Conservation (phyloP, 2,329 filamentous ascomycete genomes). For the Botrytis porri region DNA sequence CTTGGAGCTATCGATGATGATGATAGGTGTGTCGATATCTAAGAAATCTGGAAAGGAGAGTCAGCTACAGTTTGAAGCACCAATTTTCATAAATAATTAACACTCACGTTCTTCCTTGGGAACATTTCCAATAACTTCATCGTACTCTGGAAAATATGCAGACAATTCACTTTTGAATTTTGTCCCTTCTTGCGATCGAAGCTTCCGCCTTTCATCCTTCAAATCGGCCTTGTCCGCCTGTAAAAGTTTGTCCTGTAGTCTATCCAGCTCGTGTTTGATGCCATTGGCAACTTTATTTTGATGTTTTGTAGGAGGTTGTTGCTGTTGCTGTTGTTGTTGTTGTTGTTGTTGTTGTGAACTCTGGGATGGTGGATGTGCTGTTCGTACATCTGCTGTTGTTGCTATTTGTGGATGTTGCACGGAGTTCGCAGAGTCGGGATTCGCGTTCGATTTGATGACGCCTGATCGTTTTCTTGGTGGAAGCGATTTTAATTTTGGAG, state of each 20-base stretch:
- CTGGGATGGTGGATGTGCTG: constrained; percentile 22
- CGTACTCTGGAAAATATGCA: constrained; percentile 89
- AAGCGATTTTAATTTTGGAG: constrained; percentile 32
- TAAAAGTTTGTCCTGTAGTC: constrained; percentile 50
- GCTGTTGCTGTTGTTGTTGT: constrained; percentile 21
- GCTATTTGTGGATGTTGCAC: constrained; percentile 22
- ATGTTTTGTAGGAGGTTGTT: constrained; percentile 45
- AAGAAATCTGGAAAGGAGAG: constrained; percentile 59
- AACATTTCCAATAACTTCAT: constrained; percentile 83
- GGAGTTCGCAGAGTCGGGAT: constrained; percentile 26
- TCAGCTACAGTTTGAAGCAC: constrained; percentile 25
- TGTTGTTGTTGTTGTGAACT: constrained; percentile 21
- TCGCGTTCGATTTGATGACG: constrained; percentile 30
- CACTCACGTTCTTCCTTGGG: constrained; percentile 72
- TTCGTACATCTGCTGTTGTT: constrained; percentile 20
- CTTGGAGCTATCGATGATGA: constrained; percentile 58
- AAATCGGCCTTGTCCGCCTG: constrained; percentile 44
- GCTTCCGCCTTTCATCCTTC: constrained; percentile 66
- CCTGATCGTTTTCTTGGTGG: constrained; percentile 26
- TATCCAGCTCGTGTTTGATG: constrained; percentile 58
- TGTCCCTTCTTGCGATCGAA: constrained; percentile 82
- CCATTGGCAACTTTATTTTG: constrained; percentile 60
- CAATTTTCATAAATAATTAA: constrained; percentile 25
- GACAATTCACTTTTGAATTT: constrained; percentile 89
- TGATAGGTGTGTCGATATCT: constrained; percentile 68